phyloP scores from a whole-genome alignment of 306 rosid species.

The Begonia fuchsioides region DNA sequence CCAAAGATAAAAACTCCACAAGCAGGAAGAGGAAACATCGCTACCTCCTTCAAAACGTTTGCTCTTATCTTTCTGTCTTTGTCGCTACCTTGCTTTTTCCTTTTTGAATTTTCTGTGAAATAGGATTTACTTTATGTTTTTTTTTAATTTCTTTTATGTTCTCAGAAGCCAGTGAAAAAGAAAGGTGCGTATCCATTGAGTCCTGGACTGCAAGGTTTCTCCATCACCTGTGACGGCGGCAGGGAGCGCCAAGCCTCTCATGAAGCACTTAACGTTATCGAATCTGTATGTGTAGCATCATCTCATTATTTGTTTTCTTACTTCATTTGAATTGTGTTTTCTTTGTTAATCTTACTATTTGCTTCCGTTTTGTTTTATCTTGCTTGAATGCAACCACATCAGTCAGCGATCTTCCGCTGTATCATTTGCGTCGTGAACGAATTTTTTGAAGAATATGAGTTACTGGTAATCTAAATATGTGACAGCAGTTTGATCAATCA shows the following conservation, averaged over 20 bases:
- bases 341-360: background rate
- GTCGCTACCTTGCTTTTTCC: background rate
- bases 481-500: no score
- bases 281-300: conserved; percentile 31
- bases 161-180: conserved; percentile 73
- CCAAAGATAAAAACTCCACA: conserved; percentile 11
- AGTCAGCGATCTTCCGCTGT: background rate
- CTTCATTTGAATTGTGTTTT: background rate
- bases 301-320: background rate
- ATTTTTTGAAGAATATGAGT: no score
- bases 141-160: background rate
- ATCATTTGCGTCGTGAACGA: no score
- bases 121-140: background rate
- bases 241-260: conserved; percentile 84
- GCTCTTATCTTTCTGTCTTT: conserved; percentile 1
- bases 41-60: conserved; percentile 71
- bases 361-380: background rate
- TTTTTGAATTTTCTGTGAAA: background rate
- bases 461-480: no score
- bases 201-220: conserved; percentile 88
- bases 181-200: conserved; percentile 75
- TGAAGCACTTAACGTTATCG: conserved; percentile 80
- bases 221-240: conserved; percentile 93
- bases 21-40: conserved; percentile 61
- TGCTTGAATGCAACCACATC: background rate